Conservation (phyloP, 139 green algal species). For the Micractinium sp. region DNA sequence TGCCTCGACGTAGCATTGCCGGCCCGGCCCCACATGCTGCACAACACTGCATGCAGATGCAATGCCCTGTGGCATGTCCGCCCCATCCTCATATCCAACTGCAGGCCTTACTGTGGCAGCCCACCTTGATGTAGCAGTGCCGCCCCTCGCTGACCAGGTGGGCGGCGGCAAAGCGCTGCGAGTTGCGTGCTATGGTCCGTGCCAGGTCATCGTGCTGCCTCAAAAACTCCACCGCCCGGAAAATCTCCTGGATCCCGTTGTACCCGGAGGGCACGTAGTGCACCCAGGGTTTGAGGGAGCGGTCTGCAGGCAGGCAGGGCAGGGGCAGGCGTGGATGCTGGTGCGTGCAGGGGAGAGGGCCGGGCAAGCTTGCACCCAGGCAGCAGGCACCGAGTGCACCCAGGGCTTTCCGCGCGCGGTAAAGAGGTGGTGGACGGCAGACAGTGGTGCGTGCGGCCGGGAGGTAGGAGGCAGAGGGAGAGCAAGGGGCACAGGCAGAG, state of each 20-base stretch:
- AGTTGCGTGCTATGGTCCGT: not conserved
- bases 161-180: not conserved
- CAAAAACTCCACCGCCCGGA: not conserved
- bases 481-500: no score
- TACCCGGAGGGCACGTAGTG: not conserved
- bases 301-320: no score
- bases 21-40: no score
- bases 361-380: no score
- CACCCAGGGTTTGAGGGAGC: not conserved
- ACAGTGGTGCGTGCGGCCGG: no score
- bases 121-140: constrained; percentile 4
- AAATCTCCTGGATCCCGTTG: not conserved
- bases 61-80: no score
- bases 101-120: not conserved
- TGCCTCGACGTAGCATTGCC: no score
- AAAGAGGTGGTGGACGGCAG: no score
- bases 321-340: not conserved
- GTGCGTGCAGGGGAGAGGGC: not conserved
- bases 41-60: no score
- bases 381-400: no score
- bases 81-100: not conserved
- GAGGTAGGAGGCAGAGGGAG: no score
- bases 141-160: constrained; percentile 10
- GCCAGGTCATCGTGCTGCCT: not conserved
- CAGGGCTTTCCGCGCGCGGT: no score